A percentile compares a stretch with the other conserved stretches of the same genome.
Conservation (phyloP, 2,329 filamentous ascomycete genomes). For the Cordyceps fumosorosea region DNA sequence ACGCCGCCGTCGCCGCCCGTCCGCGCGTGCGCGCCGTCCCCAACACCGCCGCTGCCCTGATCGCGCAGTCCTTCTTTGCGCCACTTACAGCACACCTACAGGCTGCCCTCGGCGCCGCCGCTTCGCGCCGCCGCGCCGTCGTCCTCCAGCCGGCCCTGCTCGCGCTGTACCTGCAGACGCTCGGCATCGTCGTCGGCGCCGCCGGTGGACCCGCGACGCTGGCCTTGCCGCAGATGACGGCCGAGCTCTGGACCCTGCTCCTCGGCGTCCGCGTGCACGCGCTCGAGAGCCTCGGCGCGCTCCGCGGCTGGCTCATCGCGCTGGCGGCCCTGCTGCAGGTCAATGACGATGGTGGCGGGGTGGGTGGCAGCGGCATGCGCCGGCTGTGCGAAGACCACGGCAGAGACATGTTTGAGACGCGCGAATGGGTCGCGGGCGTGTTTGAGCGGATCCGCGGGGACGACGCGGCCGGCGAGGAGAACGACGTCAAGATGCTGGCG, state of each 20-base stretch:
- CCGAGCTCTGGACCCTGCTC: conserved; percentile 78
- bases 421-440: conserved; percentile 75
- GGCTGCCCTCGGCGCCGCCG: conserved; percentile 47
- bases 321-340: conserved; percentile 77
- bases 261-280: conserved; percentile 57
- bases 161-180: conserved; percentile 74
- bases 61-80: conserved; percentile 75
- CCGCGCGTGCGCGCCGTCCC: conserved; percentile 52
- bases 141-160: conserved; percentile 71
- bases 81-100: conserved; percentile 79
- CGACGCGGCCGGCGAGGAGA: conserved; percentile 58
- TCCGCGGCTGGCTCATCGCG: conserved; percentile 70
- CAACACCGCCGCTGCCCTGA: conserved; percentile 71
- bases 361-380: conserved; percentile 47
- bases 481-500: conserved; percentile 69
- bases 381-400: conserved; percentile 68
- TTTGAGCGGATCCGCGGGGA: conserved; percentile 56
- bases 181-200: conserved; percentile 76
- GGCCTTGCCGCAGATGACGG: conserved; percentile 70
- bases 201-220: conserved; percentile 68
- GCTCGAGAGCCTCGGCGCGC: conserved; percentile 49
- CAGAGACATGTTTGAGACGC: conserved; percentile 73
- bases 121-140: conserved; percentile 38
- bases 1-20: conserved; percentile 20
- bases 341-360: conserved; percentile 48